These are phyloP conservation scores for Podaxis sp. DNA, from an alignment of 768 basidiomycete genomes.

Conservation along the genomic window DNA sequence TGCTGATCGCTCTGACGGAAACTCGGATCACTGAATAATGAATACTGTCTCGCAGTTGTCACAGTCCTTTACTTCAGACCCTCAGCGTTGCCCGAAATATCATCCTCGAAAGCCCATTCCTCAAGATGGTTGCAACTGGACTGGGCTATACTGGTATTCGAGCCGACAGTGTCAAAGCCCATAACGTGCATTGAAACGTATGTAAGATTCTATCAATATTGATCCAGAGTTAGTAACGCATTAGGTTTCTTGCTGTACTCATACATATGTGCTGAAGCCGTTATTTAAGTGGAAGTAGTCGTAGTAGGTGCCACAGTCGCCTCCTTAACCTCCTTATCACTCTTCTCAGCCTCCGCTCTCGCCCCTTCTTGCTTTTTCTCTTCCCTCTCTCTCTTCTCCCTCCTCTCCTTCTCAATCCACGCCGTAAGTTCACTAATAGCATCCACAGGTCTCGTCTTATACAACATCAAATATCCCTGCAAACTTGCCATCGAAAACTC, in stretches of 20 bases:
- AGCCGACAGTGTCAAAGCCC: no score
- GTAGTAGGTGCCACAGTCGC: not conserved
- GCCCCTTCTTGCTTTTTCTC: not conserved
- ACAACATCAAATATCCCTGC: constrained; percentile 66
- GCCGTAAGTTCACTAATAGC: constrained; percentile 45
- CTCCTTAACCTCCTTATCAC: not conserved
- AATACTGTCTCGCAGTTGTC: no score
- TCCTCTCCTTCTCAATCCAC: constrained; percentile 52
- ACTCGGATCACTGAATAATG: no score
- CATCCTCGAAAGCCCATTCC: no score
- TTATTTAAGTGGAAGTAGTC: not conserved
- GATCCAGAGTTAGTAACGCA: no score
- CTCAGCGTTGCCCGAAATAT: no score
- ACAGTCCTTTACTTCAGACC: no score
- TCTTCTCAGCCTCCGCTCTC: not conserved
- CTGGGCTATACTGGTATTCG: no score
- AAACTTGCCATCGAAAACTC: constrained; percentile 50
- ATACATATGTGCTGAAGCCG: not conserved
- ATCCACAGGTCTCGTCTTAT: constrained; percentile 58
- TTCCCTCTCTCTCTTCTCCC: constrained; percentile 12
- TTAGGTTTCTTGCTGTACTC: no score
- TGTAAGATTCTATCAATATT: no score
- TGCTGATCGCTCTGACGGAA: not conserved
- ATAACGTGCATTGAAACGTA: no score
- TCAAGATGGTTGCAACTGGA: no score